Conservation (phyloP, 2,329 filamentous ascomycete species). For the Ascocoryne sarcoides region DNA sequence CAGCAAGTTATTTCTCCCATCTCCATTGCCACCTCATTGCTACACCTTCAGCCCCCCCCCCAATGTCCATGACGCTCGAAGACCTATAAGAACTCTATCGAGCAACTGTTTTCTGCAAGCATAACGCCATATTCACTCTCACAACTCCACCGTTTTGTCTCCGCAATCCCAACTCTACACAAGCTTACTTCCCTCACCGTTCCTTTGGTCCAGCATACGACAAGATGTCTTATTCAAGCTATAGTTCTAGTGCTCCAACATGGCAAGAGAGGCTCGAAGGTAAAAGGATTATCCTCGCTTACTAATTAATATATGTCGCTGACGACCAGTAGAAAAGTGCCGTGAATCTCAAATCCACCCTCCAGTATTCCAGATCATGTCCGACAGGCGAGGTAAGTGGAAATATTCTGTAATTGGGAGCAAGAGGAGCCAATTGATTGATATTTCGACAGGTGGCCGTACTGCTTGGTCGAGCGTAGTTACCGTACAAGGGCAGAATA, state of each 20-base stretch:
- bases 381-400: slow-evolving; percentile 62
- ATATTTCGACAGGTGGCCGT: slow-evolving; percentile 56
- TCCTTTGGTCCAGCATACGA: slow-evolving; percentile 5
- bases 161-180: slow-evolving; percentile 18
- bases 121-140: slow-evolving; percentile 26
- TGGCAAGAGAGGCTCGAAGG: slow-evolving; percentile 33
- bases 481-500: slow-evolving; percentile 54
- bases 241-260: slow-evolving; percentile 19
- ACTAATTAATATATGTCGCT: slow-evolving; percentile 11
- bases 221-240: slow-evolving; percentile 27
- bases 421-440: slow-evolving; percentile 20
- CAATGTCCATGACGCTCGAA: slow-evolving; percentile 5
- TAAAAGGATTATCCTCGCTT: slow-evolving; percentile 19
- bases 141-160: slow-evolving; percentile 21
- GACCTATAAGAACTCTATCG: slow-evolving; percentile 26
- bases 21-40: slow-evolving; percentile 26
- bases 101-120: slow-evolving; percentile 24
- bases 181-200: slow-evolving; percentile 9
- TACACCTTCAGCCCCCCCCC: slow-evolving; percentile 19
- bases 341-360: slow-evolving; percentile 41
- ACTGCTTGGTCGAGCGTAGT: slow-evolving; percentile 86
- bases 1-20: slow-evolving; percentile 17
- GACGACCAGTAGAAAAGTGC: slow-evolving; percentile 44
- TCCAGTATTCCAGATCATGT: slow-evolving; percentile 62
- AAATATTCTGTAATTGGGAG: too few relatives aligned